Evolutionary conservation across 2,329 filamentous ascomycete genomes (phyloP).

Genomic region (Lecanosticta acicola): DNA sequence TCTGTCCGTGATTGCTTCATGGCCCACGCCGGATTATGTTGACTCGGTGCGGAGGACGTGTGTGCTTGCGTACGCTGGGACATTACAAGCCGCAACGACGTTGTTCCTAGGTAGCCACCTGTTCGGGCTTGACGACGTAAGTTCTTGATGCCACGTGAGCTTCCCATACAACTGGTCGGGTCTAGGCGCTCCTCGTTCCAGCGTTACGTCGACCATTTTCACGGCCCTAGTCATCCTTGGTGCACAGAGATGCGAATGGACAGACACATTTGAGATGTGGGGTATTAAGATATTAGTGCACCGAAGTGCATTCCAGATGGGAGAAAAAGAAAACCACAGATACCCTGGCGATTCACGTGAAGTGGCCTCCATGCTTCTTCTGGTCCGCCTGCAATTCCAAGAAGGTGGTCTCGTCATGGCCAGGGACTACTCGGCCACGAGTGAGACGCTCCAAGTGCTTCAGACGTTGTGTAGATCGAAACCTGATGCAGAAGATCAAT

Average conservation of each 20-base stretch:
- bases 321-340: no score
- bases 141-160: conserved; percentile 2
- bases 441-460: conserved; percentile 31
- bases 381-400: conserved; percentile 16
- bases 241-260: conserved; percentile 27
- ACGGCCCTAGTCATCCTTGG: conserved; percentile 20
- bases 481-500: conserved; percentile 18
- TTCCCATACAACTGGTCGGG: background rate
- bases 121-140: conserved; percentile 31
- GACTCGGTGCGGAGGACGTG: conserved; percentile 16
- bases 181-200: conserved; percentile 18
- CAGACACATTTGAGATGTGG: conserved; percentile 36
- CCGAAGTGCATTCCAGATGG: no score
- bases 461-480: conserved; percentile 31
- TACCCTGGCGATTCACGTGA: no score
- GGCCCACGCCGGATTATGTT: conserved; percentile 5
- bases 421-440: conserved; percentile 31
- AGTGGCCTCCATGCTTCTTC: conserved; percentile 16
- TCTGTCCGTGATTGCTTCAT: conserved; percentile 2
- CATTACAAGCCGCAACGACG: conserved; percentile 24
- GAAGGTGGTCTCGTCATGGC: conserved; percentile 33
- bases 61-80: conserved; percentile 29
- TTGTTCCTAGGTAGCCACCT: conserved; percentile 21
- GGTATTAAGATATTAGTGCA: no score
- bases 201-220: conserved; percentile 21